Percentiles rank a stretch among this genome's conserved stretches.
These are phyloP conservation scores for Stachybotrys echinatus DNA, from an alignment of 2,329 filamentous ascomycete genomes.

Conservation along the genomic window DNA sequence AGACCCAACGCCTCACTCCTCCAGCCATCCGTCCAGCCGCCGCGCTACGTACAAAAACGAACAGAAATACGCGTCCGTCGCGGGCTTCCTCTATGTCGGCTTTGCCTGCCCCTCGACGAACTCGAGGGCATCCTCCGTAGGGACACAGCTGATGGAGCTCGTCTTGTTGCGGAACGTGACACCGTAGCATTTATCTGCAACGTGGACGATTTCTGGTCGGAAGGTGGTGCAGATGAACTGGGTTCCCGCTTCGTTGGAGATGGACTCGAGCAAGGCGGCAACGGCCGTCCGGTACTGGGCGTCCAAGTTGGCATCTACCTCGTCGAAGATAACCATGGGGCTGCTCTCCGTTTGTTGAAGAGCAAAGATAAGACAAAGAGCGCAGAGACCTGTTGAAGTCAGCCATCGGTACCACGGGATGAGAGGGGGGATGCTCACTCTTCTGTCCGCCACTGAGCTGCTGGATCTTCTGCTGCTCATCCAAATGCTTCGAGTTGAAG, in stretches of 20 bases:
- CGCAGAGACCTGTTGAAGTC: conserved; percentile 68
- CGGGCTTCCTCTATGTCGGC: conserved; percentile 13
- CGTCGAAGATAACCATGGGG: conserved; percentile 98
- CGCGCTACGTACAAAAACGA: neutral
- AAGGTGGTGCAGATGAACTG: conserved; percentile 99
- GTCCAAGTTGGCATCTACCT: conserved; percentile 97
- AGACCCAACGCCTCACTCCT: neutral
- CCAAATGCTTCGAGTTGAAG: conserved; percentile 92
- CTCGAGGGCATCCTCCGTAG: conserved; percentile 77
- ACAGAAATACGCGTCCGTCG: neutral
- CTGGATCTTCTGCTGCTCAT: conserved; percentile 96
- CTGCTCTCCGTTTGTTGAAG: conserved; percentile 96
- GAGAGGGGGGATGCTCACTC: conserved; percentile 53
- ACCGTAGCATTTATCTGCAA: conserved; percentile 97
- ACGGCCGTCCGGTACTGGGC: conserved; percentile 97
- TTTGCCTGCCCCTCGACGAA: conserved; percentile 83
- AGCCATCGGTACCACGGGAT: neutral
- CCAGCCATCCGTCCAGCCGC: neutral
- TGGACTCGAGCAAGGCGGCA: conserved; percentile 78
- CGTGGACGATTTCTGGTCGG: conserved; percentile 89
- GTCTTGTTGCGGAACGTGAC: conserved; percentile 93
- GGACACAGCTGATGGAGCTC: conserved; percentile 87
- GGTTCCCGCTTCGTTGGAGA: conserved; percentile 60
- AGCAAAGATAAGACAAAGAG: conserved; percentile 97
- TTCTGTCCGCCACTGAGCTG: conserved; percentile 97